A percentile compares a stretch with the other conserved stretches of the same genome.
phyloP scores from a whole-genome alignment of 2,329 filamentous ascomycete genomes.

The Rutstroemia sp. region DNA sequence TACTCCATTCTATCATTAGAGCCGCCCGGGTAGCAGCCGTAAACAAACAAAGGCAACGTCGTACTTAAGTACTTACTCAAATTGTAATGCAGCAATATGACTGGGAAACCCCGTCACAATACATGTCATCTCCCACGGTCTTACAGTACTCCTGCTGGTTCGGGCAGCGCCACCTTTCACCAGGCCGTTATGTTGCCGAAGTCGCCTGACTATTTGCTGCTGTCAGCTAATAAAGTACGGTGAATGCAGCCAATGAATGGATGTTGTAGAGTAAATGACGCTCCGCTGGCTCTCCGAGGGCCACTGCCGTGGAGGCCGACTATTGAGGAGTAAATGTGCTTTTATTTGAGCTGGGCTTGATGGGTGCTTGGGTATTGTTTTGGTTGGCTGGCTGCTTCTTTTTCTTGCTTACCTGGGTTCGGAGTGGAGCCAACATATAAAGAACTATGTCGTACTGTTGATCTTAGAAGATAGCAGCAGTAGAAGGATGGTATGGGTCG shows the following conservation, averaged over 20 bases:
- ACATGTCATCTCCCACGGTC: slow-evolving; percentile 88
- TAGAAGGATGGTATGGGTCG: slow-evolving; percentile 78
- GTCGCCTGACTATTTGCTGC: slow-evolving; percentile 49
- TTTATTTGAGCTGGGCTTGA: neutral
- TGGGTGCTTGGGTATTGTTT: neutral
- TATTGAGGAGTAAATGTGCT: neutral
- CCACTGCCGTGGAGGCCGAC: too few relatives aligned
- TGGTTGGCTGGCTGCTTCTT: neutral
- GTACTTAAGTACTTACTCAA: slow-evolving; percentile 57
- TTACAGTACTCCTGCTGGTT: slow-evolving; percentile 59
- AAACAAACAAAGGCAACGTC: neutral
- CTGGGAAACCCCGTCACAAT: slow-evolving; percentile 86
- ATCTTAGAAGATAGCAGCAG: slow-evolving; percentile 86
- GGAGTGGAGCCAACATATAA: slow-evolving; percentile 92
- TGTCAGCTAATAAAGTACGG: neutral
- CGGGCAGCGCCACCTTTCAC: slow-evolving; percentile 72
- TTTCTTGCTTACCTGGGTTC: slow-evolving; percentile 48
- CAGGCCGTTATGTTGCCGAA: slow-evolving; percentile 87
- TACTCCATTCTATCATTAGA: neutral
- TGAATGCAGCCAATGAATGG: neutral
- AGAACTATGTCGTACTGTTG: slow-evolving; percentile 59
- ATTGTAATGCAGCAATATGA: slow-evolving; percentile 80
- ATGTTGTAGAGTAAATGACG: neutral
- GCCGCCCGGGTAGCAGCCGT: neutral
- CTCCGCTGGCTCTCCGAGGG: too few relatives aligned